Evolutionary conservation across 1,284 basidiomycete genomes (phyloP).

Genomic region (Entoloma clypeatum): DNA sequence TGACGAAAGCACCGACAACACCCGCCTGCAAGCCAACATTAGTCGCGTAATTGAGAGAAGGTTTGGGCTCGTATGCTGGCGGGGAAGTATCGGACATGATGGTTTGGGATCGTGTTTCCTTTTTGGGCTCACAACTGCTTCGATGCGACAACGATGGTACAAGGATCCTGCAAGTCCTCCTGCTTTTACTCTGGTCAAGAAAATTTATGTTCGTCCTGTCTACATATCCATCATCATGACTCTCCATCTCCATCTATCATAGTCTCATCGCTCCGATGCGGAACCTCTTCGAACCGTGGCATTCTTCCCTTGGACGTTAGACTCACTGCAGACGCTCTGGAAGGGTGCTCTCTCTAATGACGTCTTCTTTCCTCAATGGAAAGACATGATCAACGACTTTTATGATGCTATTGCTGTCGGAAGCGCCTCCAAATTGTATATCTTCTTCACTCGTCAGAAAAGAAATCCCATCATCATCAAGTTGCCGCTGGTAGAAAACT

Average conservation of each 20-base stretch:
- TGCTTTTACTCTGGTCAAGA: conserved; percentile 37
- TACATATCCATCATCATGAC: conserved; percentile 15
- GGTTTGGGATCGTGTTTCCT: conserved; percentile 23
- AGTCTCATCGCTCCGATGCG: conserved; percentile 23
- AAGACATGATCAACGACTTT: conserved; percentile 40
- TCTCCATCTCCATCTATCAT: conserved; percentile 6
- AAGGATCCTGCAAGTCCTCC: conserved; percentile 27
- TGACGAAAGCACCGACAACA: conserved; percentile 74
- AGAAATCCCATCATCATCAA: conserved; percentile 34
- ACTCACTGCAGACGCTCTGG: conserved; percentile 47
- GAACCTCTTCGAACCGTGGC: conserved; percentile 36
- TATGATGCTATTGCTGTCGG: conserved; percentile 49
- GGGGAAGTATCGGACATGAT: conserved; percentile 34
- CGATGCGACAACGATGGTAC: conserved; percentile 35
- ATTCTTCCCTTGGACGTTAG: conserved; percentile 55
- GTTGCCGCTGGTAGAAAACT: conserved; percentile 32
- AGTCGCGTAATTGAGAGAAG: conserved; percentile 56
- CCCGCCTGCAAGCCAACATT: conserved; percentile 66
- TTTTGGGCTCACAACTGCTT: conserved; percentile 12
- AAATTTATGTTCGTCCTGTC: conserved; percentile 27
- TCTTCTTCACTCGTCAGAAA: conserved; percentile 37
- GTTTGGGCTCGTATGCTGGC: conserved; percentile 51
- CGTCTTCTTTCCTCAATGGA: conserved; percentile 40
- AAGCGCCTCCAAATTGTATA: conserved; percentile 33
- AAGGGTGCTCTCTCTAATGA: conserved; percentile 34